phyloP scores from a whole-genome alignment of 371 early-diverging fungal genomes.

The Rhizopus microsporus region DNA sequence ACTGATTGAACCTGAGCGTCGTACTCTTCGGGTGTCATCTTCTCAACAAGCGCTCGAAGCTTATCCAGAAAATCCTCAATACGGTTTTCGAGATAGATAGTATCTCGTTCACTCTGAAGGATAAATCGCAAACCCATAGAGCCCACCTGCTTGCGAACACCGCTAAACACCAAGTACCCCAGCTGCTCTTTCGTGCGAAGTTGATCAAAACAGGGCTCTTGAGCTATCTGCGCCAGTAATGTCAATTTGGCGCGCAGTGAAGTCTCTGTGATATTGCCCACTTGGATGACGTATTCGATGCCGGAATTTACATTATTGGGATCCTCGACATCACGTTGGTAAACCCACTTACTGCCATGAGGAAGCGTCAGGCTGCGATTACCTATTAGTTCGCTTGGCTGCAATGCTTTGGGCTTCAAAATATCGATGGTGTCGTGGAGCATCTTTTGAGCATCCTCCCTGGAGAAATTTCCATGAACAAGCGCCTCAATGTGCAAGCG shows the following conservation, averaged over 20 bases:
- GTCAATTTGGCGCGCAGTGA: constrained; percentile 65
- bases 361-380: constrained; percentile 74
- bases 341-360: constrained; percentile 58
- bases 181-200: constrained; percentile 91
- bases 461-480: constrained; percentile 80
- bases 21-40: constrained; percentile 75
- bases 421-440: constrained; percentile 52
- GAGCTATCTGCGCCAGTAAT: constrained; percentile 75
- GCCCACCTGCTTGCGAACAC: constrained; percentile 64
- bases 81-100: constrained; percentile 80
- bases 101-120: constrained; percentile 86
- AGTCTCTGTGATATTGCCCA: constrained; percentile 57
- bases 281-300: constrained; percentile 79
- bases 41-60: constrained; percentile 53
- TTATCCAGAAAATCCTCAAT: constrained; percentile 76
- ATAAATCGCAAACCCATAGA: constrained; percentile 74
- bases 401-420: constrained; percentile 62
- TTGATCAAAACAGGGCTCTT: constrained; percentile 91
- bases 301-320: constrained; percentile 85
- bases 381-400: constrained; percentile 59
- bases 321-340: constrained; percentile 69
- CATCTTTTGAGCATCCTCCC: constrained; percentile 65
- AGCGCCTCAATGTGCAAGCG: constrained; percentile 77
- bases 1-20: constrained; percentile 73
- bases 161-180: constrained; percentile 80